Evolutionary conservation across 495 filamentous ascomycete species (phyloP), one percentile per base, ranked within the genome.

Genomic region (Amniculicola lignicola): DNA sequence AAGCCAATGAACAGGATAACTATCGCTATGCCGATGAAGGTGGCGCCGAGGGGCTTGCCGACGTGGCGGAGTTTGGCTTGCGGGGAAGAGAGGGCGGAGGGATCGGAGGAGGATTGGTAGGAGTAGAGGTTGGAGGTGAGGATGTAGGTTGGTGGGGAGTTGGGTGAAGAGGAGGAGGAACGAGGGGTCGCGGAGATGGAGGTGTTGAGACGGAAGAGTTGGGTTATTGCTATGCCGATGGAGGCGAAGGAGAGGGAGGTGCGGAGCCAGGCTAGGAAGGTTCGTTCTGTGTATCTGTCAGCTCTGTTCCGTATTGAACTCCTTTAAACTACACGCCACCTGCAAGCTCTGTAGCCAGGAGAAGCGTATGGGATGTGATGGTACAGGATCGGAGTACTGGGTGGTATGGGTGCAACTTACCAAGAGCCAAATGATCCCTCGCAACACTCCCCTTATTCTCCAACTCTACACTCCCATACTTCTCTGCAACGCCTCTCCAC

Each of bases 401-500:
- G 50, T 19, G 28, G 21, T 58, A 25, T 39, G 35, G 44, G 39
- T 38, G 15, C 11, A 24, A 69, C 79, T 59, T 78, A 96, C 92
- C 92, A 56, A 98, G 72, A 23, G 93, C 93, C 45, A 98, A 75
- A 74, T 98, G 93, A 69, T 98, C 93, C 59, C 93, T 79, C 37
- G 93, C 93, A 18, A 96, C 90, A 69, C 88, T 92, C 14, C 92
- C 94, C 69, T 96, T 96, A 63, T 97, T 98, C 67, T 98, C 93
- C 38, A 98, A 71, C 67, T 96, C 92, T 41, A 98, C 77, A 38
- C 82, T 85, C 47, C 87, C 88, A 62, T 92, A 88, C 57, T 85
- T 87, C 19, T 82, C 79, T 29, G 88, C 64, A 4, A 78, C 53
- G 28, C 67, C 67, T 57, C 67, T 72, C 69, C 74, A 81, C 78